Percentiles rank a stretch among this genome's conserved stretches.
Evolutionary conservation across 352 stramenopile genomes (phyloP).

Genomic region (Pythium folliculosum): DNA sequence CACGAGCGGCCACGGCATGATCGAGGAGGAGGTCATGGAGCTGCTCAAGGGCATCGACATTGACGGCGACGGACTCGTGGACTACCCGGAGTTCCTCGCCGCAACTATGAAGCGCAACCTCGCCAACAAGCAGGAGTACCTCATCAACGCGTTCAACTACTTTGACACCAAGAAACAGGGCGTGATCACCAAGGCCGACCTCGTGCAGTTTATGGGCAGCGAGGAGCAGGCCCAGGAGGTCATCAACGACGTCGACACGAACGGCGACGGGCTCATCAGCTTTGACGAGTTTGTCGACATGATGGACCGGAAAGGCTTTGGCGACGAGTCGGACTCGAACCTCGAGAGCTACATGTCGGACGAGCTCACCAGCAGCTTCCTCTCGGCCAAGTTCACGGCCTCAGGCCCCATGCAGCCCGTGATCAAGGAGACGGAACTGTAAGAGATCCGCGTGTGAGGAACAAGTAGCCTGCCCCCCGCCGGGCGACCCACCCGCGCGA

Average conservation of each 20-base stretch:
- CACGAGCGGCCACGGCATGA: conserved; percentile 84
- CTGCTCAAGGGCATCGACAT: conserved; percentile 90
- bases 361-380: conserved; percentile 61
- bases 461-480: background rate
- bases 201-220: conserved; percentile 92
- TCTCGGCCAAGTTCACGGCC: conserved; percentile 40
- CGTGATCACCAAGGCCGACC: conserved; percentile 86
- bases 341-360: conserved; percentile 40
- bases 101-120: conserved; percentile 91
- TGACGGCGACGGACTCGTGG: conserved; percentile 83
- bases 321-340: conserved; percentile 68
- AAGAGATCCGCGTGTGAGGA: conserved; percentile 17
- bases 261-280: conserved; percentile 91
- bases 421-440: conserved; percentile 82
- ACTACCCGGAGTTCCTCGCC: conserved; percentile 91
- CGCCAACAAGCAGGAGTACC: conserved; percentile 85
- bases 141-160: conserved; percentile 91
- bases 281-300: conserved; percentile 93
- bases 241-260: conserved; percentile 90
- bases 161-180: conserved; percentile 88
- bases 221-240: conserved; percentile 91
- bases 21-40: conserved; percentile 88
- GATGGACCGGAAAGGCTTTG: conserved; percentile 88
- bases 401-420: conserved; percentile 19
- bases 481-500: background rate